Evolutionary conservation across 805 yeast species (phyloP).

Genomic region (Blastobotrys parvus): DNA sequence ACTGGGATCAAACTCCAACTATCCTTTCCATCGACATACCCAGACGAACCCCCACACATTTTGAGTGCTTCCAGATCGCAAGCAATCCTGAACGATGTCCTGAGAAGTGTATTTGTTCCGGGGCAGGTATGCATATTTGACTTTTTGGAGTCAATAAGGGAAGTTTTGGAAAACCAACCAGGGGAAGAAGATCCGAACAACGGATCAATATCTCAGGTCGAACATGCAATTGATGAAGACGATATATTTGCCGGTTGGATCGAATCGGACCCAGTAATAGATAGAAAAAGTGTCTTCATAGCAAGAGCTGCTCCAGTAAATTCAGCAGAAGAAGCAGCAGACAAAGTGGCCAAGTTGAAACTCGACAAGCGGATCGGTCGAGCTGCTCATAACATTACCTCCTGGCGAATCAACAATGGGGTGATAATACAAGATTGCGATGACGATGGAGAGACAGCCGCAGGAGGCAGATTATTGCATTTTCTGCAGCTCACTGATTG

Average conservation of each 20-base stretch:
- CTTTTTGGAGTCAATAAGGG: slow-evolving; percentile 43
- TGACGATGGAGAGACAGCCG: slow-evolving; percentile 96
- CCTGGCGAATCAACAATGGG: slow-evolving; percentile 67
- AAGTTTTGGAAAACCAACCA: slow-evolving; percentile 29
- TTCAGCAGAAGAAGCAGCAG: slow-evolving; percentile 60
- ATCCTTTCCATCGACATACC: slow-evolving; percentile 66
- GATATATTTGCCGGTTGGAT: slow-evolving; percentile 68
- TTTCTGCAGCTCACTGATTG: slow-evolving; percentile 58
- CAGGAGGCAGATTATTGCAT: slow-evolving; percentile 82
- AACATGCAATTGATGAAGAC: slow-evolving; percentile 5
- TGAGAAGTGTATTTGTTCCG: slow-evolving; percentile 43
- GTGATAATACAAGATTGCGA: slow-evolving; percentile 75
- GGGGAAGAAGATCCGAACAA: slow-evolving; percentile 14
- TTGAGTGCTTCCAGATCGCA: slow-evolving; percentile 36
- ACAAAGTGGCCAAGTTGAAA: slow-evolving; percentile 42
- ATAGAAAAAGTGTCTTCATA: slow-evolving; percentile 78
- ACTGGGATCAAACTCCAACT: slow-evolving; percentile 53
- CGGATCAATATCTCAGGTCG: background rate
- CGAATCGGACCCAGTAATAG: slow-evolving; percentile 66
- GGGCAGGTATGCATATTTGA: slow-evolving; percentile 79
- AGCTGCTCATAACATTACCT: slow-evolving; percentile 76
- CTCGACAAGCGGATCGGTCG: slow-evolving; percentile 58
- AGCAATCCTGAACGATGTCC: slow-evolving; percentile 38
- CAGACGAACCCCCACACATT: slow-evolving; percentile 54
- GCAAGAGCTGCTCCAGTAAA: slow-evolving; percentile 61